phyloP scores from a whole-genome alignment of 139 green algal species.

The Medakamo hakoo region DNA sequence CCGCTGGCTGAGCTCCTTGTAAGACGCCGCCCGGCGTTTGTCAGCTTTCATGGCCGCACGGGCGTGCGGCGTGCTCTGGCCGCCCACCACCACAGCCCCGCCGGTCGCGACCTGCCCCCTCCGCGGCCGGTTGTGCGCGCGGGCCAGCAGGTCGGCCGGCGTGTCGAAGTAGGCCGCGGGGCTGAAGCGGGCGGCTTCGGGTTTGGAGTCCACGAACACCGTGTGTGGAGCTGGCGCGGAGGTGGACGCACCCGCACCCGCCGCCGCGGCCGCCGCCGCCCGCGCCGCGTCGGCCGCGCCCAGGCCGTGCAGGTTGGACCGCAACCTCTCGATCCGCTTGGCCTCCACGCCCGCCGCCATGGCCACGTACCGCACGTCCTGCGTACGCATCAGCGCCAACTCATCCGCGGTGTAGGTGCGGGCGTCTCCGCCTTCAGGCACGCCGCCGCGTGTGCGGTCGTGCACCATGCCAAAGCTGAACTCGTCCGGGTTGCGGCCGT shows the following conservation, averaged over 20 bases:
- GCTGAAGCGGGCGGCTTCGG: slow-evolving; percentile 35
- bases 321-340: slow-evolving; percentile 56
- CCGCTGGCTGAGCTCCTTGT: not conserved
- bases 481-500: slow-evolving; percentile 92
- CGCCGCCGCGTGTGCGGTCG: slow-evolving; percentile 51
- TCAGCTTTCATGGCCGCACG: not conserved
- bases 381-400: slow-evolving; percentile 82
- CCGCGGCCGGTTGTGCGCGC: slow-evolving; percentile 62
- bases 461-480: slow-evolving; percentile 98
- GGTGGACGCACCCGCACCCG: no score
- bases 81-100: not conserved
- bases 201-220: slow-evolving; percentile 59
- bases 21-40: not conserved
- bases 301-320: slow-evolving; percentile 66
- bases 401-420: slow-evolving; percentile 88
- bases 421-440: slow-evolving; percentile 48
- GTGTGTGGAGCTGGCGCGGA: slow-evolving; percentile 32
- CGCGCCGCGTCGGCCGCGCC: slow-evolving; percentile 28
- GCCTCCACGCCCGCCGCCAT: slow-evolving; percentile 56
- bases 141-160: slow-evolving; percentile 44
- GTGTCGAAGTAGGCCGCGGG: slow-evolving; percentile 63
- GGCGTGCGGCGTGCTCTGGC: not conserved
- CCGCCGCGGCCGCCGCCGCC: no score
- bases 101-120: not conserved
- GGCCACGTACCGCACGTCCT: slow-evolving; percentile 76